Evolutionary conservation across 192 early-diverging fungal species (phyloP), one percentile per base, ranked within the genome.

Genomic region (Rhizophagus clarus): DNA sequence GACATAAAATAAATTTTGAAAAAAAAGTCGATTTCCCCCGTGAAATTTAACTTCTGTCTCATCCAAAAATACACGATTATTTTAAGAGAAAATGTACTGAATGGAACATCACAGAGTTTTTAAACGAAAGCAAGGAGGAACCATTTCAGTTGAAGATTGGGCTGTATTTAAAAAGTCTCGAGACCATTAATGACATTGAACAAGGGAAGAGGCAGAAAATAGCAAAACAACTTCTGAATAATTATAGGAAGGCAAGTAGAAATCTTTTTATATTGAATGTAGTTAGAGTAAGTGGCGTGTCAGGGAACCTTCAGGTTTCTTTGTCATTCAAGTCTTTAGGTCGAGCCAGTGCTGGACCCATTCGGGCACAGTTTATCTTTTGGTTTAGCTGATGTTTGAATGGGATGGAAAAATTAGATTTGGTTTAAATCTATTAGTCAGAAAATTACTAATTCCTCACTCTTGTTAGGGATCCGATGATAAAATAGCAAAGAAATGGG

Each of bases 181-280:
- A 68, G 28, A 68, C 26, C 5, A 68, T 68, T 68, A 68, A 34
- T 68, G 15, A 68, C 17, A 61, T 22, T 61, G 61, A 61, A 61
- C 17, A 61, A 61, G 61, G 17, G 17, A 61, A 68, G 26, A 68
- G 28, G 26, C 26, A 68, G 15, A 17, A 68, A 68, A 68, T 28
- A 68, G 66, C 66, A 29, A 29, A 68, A 9, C 34, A 34, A 34
- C 66, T 68, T 37, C 66, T 68, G 26, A 28, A 68, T 37, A 68
- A 68, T 68, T 68, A 68, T 68, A 68, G 28, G 9, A 68, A 68
- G 4, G 66, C 5, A 68, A 68, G 66, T 68, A 68, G 15, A 68
- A 34, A 28, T 68, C 8, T n/a, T 68, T 29, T 68, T 68, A 37
- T 68, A 14, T 68, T 68, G 8, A 68, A 68, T 34, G 28, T 68